Evolutionary conservation across 2,329 filamentous ascomycete genomes (phyloP).

Genomic region (Talaromyces atroroseus): DNA sequence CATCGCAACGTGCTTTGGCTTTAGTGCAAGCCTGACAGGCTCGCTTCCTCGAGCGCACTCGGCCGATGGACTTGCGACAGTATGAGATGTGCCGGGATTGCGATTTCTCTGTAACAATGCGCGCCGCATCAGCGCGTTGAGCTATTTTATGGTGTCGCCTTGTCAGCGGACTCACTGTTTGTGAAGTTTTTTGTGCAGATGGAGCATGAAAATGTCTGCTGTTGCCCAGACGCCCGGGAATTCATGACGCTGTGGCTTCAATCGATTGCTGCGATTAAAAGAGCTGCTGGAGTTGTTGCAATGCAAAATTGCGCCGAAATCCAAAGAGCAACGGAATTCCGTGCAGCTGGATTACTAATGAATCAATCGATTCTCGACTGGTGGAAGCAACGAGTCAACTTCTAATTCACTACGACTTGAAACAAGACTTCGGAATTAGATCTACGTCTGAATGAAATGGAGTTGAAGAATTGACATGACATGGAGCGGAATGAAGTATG

Average conservation of each 20-base stretch:
- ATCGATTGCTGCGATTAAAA: too few relatives aligned
- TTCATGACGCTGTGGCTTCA: background rate
- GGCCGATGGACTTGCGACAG: slow-evolving; percentile 6
- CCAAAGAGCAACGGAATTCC: background rate
- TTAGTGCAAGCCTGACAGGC: slow-evolving; percentile 9
- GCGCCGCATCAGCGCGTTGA: background rate
- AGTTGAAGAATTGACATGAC: too few relatives aligned
- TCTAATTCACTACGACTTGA: too few relatives aligned
- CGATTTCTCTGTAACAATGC: background rate
- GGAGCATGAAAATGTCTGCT: background rate
- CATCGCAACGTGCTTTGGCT: slow-evolving; percentile 10
- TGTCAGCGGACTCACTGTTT: background rate
- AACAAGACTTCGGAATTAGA: too few relatives aligned
- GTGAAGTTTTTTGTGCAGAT: slow-evolving; percentile 2
- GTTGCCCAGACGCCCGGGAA: background rate
- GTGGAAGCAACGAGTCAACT: too few relatives aligned
- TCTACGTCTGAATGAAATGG: too few relatives aligned
- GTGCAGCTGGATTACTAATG: background rate
- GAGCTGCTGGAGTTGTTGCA: too few relatives aligned
- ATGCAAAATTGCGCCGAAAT: background rate
- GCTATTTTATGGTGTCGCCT: background rate
- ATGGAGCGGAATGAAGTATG: too few relatives aligned
- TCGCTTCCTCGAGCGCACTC: slow-evolving; percentile 6
- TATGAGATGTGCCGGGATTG: slow-evolving; percentile 2
- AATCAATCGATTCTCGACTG: too few relatives aligned